Evolutionary conservation across 805 yeast genomes (phyloP), one percentile per base, ranked within the genome.

Genomic region (Zygosaccharomyces bisporus): DNA sequence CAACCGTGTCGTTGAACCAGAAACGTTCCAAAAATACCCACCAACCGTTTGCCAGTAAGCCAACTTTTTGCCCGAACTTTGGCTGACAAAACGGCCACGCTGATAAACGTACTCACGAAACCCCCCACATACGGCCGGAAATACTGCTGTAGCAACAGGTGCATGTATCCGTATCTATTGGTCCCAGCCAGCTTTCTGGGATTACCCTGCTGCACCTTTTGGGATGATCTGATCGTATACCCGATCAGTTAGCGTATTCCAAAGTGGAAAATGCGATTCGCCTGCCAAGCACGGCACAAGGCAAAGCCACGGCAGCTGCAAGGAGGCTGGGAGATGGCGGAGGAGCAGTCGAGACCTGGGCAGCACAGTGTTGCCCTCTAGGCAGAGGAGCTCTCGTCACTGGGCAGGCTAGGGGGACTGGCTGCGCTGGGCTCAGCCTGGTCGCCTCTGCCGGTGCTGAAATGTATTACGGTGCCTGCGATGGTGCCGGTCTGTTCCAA

Each of bases 381-480:
- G 38, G 38, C 27, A 13, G 27, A 16, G 38, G 25, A 18, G 31
- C 31, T 27, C 16, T n/a, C 31, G 7, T n/a, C 31, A 14, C 31
- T 27, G n/a, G 16, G 31, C 31, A n/a, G 31, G 16, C 31, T 27
- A n/a, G 16, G 31, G 14, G 14, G 14, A 12, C 27, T 23, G 8
- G 27, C 12, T 12, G 27, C 8, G 31, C 16, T 10, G 31, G 31
- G 16, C 5, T n/a, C 16, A 3, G 31, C 3, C 16, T 14, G 31
- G 14, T 3, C 31, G 31, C 31, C 31, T 14, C 34, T 24, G 10
- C 49, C 44, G 16, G 49, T 46, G 29, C 46, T 24, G 38, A 57
- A 57, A 43, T 54, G 57, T 17, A 57, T 56, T 24, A 57, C 56
- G 7, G 61, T 56, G 13, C 58, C 58, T 16, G 61, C 57, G 34